Base-by-base conservation (phyloP, 1,284 basidiomycete genomes). In the Boletellus deceptivus region DNA sequence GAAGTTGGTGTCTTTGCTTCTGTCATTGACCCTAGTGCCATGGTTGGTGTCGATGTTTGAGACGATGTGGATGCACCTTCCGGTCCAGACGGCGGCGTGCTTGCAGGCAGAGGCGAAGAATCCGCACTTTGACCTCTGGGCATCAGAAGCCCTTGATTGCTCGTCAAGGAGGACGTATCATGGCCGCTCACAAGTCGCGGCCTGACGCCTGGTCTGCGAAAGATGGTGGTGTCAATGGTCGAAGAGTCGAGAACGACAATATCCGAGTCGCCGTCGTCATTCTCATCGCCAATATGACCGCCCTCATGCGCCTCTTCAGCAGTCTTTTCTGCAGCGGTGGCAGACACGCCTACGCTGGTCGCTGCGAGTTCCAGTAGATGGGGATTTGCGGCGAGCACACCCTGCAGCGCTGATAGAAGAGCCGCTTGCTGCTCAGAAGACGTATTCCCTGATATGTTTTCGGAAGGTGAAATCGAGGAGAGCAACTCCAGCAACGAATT, bases 181-280 rank as follows among this genome's bases (percentile, higher is more conserved):
- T 29, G 39, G 31, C 47, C 29, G 16, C 39, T 36, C 24, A 43
- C 34, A 22, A 22, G 10, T 13, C 11, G 25, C 2, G 24, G 40
- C 40, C 27, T 48, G 6, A 38, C 25, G 16, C 35, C 44, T 20
- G 60, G 46, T 51, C 55, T 69, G 29, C 52, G 63, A 43, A 65
- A 65, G 22, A 52, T 56, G 3, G 60, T 34, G 3, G 62, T 55
- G 35, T 65, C 64, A 11, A 70, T 11, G 16, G 52, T 46, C 20
- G 64, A 65, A 46, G 66, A 67, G 37, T 65, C 66, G 3, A 65
- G 59, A 31, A 70, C 35, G 20, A 65, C 37, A 14, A 70, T 54
- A 25, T 65, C 64, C 0, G 65, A 63, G 46, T 64, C 65, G 29
- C 46, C 53, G 5, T 64, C 63, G 1, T 56, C 57, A 16, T 31